Conservation (phyloP, 257 asterid genomes). For the Solanum rostratum region DNA sequence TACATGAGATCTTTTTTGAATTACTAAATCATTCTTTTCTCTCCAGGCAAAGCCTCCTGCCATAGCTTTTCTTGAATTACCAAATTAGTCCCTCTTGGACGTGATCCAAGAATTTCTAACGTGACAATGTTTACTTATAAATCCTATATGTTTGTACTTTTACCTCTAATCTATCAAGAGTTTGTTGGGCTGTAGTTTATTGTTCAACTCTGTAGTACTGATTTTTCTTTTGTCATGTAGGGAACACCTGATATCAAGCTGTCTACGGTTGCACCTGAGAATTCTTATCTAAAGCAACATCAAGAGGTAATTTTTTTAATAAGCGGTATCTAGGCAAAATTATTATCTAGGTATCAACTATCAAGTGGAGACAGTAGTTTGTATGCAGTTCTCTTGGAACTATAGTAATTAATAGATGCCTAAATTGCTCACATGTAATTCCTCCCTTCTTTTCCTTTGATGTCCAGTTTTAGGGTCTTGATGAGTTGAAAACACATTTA, state of each 20-base stretch:
- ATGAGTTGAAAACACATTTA: not conserved
- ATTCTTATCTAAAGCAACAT: conserved; percentile 15
- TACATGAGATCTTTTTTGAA: not conserved
- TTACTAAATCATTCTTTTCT: not conserved
- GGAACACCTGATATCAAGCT: conserved; percentile 31
- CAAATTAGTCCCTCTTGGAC: not conserved
- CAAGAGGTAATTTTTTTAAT: conserved; percentile 11
- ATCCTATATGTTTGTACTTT: not conserved
- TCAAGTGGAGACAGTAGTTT: not conserved
- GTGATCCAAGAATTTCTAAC: not conserved
- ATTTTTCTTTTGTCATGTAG: conserved; percentile 5
- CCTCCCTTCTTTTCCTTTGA: not conserved
- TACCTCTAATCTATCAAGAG: not conserved
- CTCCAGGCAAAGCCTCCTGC: not conserved
- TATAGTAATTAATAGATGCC: not conserved
- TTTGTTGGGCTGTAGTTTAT: not conserved
- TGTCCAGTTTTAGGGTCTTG: not conserved
- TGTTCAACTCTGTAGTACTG: not conserved
- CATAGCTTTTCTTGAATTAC: not conserved
- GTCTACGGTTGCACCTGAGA: conserved; percentile 13
- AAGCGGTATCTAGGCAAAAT: not conserved
- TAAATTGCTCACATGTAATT: not conserved
- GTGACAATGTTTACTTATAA: not conserved
- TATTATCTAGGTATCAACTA: not conserved
- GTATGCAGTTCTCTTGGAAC: not conserved